These are phyloP conservation scores for Mycocentrospora acerina DNA, from an alignment of 2,329 filamentous ascomycete species.

Conservation along the genomic window DNA sequence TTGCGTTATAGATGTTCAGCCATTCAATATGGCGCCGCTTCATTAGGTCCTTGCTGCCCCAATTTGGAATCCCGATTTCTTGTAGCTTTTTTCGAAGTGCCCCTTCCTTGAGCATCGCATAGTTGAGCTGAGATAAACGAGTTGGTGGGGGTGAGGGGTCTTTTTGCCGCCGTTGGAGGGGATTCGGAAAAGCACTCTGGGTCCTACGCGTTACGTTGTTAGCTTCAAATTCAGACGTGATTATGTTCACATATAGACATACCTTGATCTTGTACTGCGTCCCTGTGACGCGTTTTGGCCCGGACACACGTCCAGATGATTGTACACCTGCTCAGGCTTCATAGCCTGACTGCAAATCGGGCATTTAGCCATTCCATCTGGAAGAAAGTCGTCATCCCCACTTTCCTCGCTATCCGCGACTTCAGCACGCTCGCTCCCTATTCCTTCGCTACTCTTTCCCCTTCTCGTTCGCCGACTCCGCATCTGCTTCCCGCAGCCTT, in stretches of 20 bases:
- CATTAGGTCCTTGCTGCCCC: conserved; percentile 68
- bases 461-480: conserved; percentile 42
- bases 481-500: conserved; percentile 26
- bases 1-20: conserved; percentile 95
- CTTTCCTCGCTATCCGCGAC: conserved; percentile 44
- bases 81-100: conserved; percentile 77
- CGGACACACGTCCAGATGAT: conserved; percentile 74
- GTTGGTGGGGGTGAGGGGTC: conserved; percentile 44
- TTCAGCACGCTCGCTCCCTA: conserved; percentile 35
- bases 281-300: conserved; percentile 34
- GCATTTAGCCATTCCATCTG: conserved; percentile 76
- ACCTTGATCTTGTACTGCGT: conserved; percentile 36
- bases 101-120: conserved; percentile 79
- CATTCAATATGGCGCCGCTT: conserved; percentile 86
- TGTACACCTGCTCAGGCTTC: conserved; percentile 75
- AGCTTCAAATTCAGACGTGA: conserved; percentile 5
- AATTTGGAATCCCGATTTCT: conserved; percentile 75
- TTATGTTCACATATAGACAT: conserved; percentile 7
- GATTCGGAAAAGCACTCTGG: conserved; percentile 21
- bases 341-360: conserved; percentile 79
- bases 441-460: conserved; percentile 35
- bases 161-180: conserved; percentile 28
- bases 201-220: conserved; percentile 13
- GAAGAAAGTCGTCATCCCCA: conserved; percentile 47
- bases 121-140: conserved; percentile 74